Conservation (phyloP, 2,329 filamentous ascomycete species). For the Cercospora beticola region DNA sequence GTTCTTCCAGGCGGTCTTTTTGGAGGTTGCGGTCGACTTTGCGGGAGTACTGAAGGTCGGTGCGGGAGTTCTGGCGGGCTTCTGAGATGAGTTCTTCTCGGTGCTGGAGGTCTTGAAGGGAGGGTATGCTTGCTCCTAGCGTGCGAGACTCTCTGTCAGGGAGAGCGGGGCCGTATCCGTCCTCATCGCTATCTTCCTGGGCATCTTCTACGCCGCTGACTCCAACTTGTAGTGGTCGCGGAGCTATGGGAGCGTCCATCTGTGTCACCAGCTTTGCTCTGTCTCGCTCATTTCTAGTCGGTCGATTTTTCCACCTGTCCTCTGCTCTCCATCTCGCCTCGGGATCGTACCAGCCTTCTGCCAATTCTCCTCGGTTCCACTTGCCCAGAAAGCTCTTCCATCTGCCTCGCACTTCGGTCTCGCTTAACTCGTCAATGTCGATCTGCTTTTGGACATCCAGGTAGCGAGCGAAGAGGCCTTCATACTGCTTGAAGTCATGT, state of each 20-base stretch:
- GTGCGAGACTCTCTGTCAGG: conserved; percentile 38
- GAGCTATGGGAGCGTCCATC: conserved; percentile 8
- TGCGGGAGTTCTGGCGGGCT: conserved; percentile 45
- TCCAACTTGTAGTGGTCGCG: conserved; percentile 20
- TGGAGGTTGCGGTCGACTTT: conserved; percentile 65
- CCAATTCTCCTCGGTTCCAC: conserved; percentile 88
- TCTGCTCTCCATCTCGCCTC: conserved; percentile 61
- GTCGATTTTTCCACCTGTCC: conserved; percentile 23
- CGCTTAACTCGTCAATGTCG: conserved; percentile 65
- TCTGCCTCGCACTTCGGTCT: conserved; percentile 73
- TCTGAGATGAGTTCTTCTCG: conserved; percentile 54
- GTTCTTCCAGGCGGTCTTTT: conserved; percentile 73
- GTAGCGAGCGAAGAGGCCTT: conserved; percentile 76
- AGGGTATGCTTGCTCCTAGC: conserved; percentile 65
- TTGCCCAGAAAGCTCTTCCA: conserved; percentile 93
- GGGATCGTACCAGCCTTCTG: conserved; percentile 91
- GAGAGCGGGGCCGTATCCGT: conserved; percentile 56
- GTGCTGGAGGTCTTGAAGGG: conserved; percentile 69
- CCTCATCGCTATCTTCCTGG: conserved; percentile 50
- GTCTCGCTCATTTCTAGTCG: conserved; percentile 20
- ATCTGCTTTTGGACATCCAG: conserved; percentile 83
- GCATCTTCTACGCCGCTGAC: conserved; percentile 33
- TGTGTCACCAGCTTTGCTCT: conserved; percentile 3
- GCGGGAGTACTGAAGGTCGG: conserved; percentile 61
- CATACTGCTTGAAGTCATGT: conserved; percentile 64